These are phyloP conservation scores for Vitis cinerea DNA, from an alignment of 164 flowering plant genomes.

Conservation along the genomic window DNA sequence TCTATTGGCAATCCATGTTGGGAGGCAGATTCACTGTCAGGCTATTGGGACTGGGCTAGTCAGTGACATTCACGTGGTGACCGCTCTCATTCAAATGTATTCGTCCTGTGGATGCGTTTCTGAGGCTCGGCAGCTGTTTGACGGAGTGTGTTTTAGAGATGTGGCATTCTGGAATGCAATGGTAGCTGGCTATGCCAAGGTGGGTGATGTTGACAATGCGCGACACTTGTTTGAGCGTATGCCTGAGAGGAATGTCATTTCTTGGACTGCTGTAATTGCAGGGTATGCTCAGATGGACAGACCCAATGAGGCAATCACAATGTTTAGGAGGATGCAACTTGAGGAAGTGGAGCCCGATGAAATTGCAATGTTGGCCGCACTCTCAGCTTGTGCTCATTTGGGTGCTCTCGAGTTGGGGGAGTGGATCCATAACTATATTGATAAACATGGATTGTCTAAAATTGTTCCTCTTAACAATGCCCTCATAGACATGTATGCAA, in stretches of 20 bases:
- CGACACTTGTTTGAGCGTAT: slow-evolving; percentile 45
- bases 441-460: slow-evolving; percentile 23
- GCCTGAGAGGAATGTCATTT: slow-evolving; percentile 53
- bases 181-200: slow-evolving; percentile 51
- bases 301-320: slow-evolving; percentile 42
- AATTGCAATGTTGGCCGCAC: slow-evolving; percentile 53
- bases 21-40: slow-evolving; percentile 49
- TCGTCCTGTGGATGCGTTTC: slow-evolving; percentile 28
- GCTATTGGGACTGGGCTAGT: slow-evolving; percentile 33
- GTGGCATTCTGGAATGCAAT: slow-evolving; percentile 58
- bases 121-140: slow-evolving; percentile 58
- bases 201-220: slow-evolving; percentile 47
- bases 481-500: slow-evolving; percentile 65
- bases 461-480: slow-evolving; percentile 46
- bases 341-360: slow-evolving; percentile 56
- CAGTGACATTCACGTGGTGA: slow-evolving; percentile 32
- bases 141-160: slow-evolving; percentile 28
- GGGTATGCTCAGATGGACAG: slow-evolving; percentile 49
- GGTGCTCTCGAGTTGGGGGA: slow-evolving; percentile 60
- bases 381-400: slow-evolving; percentile 65
- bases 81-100: slow-evolving; percentile 52
- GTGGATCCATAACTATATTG: slow-evolving; percentile 48
- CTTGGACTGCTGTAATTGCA: slow-evolving; percentile 58
- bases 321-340: slow-evolving; percentile 54
- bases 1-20: slow-evolving; percentile 21